Percentiles rank a stretch among this genome's conserved stretches.
phyloP scores from a whole-genome alignment of 2,329 filamentous ascomycete genomes.

The Keithomyces neogunnii region DNA sequence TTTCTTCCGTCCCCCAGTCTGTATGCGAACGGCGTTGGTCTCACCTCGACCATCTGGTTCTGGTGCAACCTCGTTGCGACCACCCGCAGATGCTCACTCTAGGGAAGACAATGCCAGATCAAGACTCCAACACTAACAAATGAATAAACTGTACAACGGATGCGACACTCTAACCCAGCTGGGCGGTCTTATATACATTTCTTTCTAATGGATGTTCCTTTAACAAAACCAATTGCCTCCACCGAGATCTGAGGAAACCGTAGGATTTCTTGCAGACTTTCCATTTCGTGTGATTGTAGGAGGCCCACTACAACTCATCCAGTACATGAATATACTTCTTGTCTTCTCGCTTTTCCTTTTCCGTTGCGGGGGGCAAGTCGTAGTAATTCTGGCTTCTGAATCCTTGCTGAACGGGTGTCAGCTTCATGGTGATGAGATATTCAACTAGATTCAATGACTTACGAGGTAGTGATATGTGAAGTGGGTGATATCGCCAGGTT shows the following conservation, averaged over 20 bases:
- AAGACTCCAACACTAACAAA: neutral
- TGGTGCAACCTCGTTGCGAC: too few species aligned
- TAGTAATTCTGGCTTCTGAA: slow-evolving; percentile 85
- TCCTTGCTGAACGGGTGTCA: slow-evolving; percentile 57
- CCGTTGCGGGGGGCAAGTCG: slow-evolving; percentile 87
- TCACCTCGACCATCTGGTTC: too few species aligned
- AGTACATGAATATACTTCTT: slow-evolving; percentile 94
- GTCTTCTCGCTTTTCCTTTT: slow-evolving; percentile 89
- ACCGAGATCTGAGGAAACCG: neutral
- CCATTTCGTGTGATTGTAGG: neutral
- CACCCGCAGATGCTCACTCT: too few species aligned
- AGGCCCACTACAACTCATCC: slow-evolving; percentile 60
- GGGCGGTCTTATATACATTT: slow-evolving; percentile 3
- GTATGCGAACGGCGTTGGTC: too few species aligned
- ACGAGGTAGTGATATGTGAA: slow-evolving; percentile 93
- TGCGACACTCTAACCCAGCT: neutral
- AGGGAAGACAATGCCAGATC: too few species aligned
- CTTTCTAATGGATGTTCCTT: neutral
- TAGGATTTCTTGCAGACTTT: neutral
- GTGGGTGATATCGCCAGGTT: slow-evolving; percentile 76
- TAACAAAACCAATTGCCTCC: neutral
- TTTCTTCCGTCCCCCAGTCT: too few species aligned
- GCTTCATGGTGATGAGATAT: slow-evolving; percentile 4
- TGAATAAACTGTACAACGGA: slow-evolving; percentile 3
- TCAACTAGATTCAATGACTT: slow-evolving; percentile 19